phyloP scores from a whole-genome alignment of 2,329 filamentous ascomycete species.

The Fusarium proliferatum region DNA sequence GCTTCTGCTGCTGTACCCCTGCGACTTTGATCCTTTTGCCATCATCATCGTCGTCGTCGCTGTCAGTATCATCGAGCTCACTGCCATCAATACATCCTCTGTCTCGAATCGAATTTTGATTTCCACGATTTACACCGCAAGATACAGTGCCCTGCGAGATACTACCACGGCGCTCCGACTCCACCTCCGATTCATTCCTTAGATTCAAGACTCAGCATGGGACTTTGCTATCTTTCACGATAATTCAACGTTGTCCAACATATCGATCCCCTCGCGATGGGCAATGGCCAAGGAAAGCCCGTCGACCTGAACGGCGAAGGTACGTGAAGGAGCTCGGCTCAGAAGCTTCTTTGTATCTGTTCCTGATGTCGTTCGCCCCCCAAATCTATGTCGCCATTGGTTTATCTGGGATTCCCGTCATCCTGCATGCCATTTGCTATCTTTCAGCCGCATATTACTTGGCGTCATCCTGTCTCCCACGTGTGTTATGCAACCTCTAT shows the following conservation, averaged over 20 bases:
- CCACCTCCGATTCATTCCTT: conserved; percentile 38
- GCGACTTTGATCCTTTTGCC: conserved; percentile 17
- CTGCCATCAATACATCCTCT: background rate
- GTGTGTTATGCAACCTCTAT: conserved; percentile 40
- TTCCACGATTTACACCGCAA: conserved; percentile 1
- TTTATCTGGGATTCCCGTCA: conserved; percentile 11
- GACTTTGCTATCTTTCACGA: conserved; percentile 45
- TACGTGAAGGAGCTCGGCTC: conserved; percentile 53
- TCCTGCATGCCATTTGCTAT: conserved; percentile 14
- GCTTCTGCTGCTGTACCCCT: conserved; percentile 26
- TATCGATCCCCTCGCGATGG: conserved; percentile 68
- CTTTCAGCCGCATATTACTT: conserved; percentile 34
- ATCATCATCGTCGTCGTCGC: conserved; percentile 14
- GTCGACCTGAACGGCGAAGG: conserved; percentile 93
- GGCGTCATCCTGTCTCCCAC: conserved; percentile 39
- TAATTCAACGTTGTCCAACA: conserved; percentile 46
- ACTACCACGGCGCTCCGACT: conserved; percentile 41
- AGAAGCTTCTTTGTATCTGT: background rate
- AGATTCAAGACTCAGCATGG: conserved; percentile 45
- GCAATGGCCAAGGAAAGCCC: conserved; percentile 94
- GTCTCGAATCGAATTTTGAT: background rate
- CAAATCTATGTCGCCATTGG: conserved; percentile 11
- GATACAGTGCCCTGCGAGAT: conserved; percentile 37
- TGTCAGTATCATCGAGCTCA: background rate
- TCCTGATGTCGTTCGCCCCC: background rate